Evolutionary conservation across 805 yeast genomes (phyloP), one percentile per base, ranked within the genome.

Genomic region (Kuraishia floccosa): DNA sequence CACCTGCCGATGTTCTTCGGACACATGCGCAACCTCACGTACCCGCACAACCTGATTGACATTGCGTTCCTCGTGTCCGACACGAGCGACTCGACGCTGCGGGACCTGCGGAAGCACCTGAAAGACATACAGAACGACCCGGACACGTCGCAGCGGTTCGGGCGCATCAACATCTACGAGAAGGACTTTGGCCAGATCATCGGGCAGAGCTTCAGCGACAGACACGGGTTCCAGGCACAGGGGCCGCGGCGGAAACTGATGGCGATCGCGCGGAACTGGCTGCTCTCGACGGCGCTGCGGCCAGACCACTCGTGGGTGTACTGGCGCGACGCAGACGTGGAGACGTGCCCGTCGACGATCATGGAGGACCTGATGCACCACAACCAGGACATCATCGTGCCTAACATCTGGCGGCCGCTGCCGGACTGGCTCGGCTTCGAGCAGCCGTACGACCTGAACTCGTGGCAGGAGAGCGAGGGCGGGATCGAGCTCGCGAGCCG

Each of bases 251-350:
- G 96, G 47, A 86, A 86, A 53, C 64, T 83, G 38, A 86, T 86
- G 96, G 96, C 91, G 5, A 68, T 87, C 36, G 96, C 96, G 4
- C 67, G 96, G 51, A 86, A 86, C 53, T 86, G 96, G 96, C 60
- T 87, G 33, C 68, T 85, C 51, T 61, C 86, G 1, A 82, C 81
- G 2, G 89, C 94, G 1, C 54, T 86, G 31, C 74, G 76, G 48
- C 96, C 96, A 0, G 77, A 86, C 51, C 96, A 86, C 50, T 71
- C 93, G 2, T 85, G 87, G 81, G 95, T 86, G 5, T 85, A 86
- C 52, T 86, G 96, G 96, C 69, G 96, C 56, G 96, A 86, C 59
- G 93, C 87, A 9, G 96, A 86, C 54, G 93, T 86, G 10, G 94
- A 85, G 50, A 73, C 84, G 1, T 75, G 78, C 19, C 94, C 95